Evolutionary conservation across 2,329 filamentous ascomycete species (phyloP).

Genomic region (Verticillium alfalfae): DNA sequence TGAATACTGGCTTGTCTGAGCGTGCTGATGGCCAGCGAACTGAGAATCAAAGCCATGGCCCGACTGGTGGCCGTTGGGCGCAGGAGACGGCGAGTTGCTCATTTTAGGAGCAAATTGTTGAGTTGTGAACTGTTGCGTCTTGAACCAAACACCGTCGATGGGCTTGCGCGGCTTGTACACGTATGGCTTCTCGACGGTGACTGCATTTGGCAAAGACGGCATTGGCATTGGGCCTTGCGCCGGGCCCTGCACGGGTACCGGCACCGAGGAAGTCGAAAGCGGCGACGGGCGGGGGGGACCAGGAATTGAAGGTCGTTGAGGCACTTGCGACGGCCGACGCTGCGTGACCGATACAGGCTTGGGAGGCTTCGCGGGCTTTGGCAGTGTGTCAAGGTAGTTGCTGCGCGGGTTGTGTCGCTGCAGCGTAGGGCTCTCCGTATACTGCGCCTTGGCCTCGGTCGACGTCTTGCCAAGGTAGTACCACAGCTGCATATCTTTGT

Average conservation of each 20-base stretch:
- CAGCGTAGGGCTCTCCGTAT: constrained; percentile 67
- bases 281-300: background rate
- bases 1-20: background rate
- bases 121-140: constrained; percentile 27
- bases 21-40: constrained; percentile 12
- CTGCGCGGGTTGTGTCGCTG: constrained; percentile 61
- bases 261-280: background rate
- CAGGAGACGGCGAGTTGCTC: constrained; percentile 17
- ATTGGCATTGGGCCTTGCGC: background rate
- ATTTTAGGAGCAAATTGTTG: constrained; percentile 27
- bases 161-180: constrained; percentile 45
- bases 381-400: constrained; percentile 68
- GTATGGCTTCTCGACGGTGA: constrained; percentile 41
- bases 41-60: constrained; percentile 21
- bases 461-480: constrained; percentile 81
- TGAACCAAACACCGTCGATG: constrained; percentile 20
- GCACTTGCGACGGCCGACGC: background rate
- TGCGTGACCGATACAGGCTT: constrained; percentile 6
- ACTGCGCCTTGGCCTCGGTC: constrained; percentile 86
- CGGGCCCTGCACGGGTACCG: background rate
- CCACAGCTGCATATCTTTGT: constrained; percentile 73
- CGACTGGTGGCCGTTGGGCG: constrained; percentile 18
- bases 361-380: constrained; percentile 39
- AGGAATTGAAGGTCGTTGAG: constrained; percentile 12
- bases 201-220: background rate